Evolutionary conservation across 371 early-diverging fungal genomes (phyloP).

Genomic region (Mucor piriformis): DNA sequence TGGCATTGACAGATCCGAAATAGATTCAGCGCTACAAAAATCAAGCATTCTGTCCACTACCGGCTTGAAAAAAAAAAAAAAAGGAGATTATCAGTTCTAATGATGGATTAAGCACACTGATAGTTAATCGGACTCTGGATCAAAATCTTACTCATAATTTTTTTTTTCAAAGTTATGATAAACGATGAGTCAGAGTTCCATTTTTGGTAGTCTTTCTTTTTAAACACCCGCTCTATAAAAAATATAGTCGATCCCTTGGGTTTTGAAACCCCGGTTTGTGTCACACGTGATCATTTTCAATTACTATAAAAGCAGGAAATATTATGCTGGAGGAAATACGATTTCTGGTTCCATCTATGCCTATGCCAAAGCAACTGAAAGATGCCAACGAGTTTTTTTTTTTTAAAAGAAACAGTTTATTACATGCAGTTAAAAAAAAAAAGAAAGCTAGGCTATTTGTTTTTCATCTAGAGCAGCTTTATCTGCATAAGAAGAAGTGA

Average conservation of each 20-base stretch:
- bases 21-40: too few species aligned
- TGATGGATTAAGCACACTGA: too few species aligned
- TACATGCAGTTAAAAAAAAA: background rate
- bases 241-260: constrained; percentile 1
- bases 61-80: too few species aligned
- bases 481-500: constrained; percentile 9
- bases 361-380: too few species aligned
- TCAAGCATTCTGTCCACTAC: too few species aligned
- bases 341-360: too few species aligned
- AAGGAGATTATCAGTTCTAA: too few species aligned
- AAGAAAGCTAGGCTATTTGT: background rate
- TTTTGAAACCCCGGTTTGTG: too few species aligned
- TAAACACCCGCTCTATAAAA: background rate
- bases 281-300: too few species aligned
- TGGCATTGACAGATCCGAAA: too few species aligned
- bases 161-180: constrained; percentile 2
- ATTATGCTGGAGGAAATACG: too few species aligned
- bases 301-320: too few species aligned
- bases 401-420: background rate
- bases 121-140: constrained; percentile 8
- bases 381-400: background rate
- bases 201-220: background rate
- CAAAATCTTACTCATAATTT: background rate
- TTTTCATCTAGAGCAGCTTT: constrained; percentile 10
- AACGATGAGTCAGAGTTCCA: constrained; percentile 31